Percentiles rank a stretch among this genome's conserved stretches.
Evolutionary conservation across 306 rosid genomes (phyloP).

Genomic region (Medicago lupulina): DNA sequence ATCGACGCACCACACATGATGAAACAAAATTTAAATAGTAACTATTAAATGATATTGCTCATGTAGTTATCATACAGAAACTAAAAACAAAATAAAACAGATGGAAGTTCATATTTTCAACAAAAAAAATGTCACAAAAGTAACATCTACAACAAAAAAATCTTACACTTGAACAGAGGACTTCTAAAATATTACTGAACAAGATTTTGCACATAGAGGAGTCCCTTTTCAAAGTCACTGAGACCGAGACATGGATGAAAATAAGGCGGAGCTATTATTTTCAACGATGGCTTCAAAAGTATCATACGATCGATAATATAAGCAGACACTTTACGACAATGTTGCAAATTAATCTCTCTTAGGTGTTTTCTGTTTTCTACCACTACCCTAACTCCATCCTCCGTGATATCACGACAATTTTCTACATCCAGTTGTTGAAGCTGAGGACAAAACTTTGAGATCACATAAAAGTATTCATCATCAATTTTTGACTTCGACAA

Average conservation of each 20-base stretch:
- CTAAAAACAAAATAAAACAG: too few relatives aligned
- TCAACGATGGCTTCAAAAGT: background rate
- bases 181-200: too few relatives aligned
- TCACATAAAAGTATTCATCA: background rate
- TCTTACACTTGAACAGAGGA: background rate
- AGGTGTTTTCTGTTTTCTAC: background rate
- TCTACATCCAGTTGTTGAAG: background rate
- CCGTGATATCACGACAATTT: background rate
- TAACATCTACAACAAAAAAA: too few relatives aligned
- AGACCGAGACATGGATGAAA: background rate
- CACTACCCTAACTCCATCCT: background rate
- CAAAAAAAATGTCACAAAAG: too few relatives aligned
- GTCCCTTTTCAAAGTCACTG: background rate
- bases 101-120: too few relatives aligned
- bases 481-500: background rate
- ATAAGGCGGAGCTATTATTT: background rate
- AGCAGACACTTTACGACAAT: background rate
- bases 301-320: background rate
- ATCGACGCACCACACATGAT: too few relatives aligned
- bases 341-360: background rate
- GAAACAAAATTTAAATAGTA: too few relatives aligned
- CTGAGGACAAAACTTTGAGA: background rate
- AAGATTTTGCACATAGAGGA: background rate
- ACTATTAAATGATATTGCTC: too few relatives aligned
- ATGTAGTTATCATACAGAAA: too few relatives aligned